Base-by-base conservation (phyloP, 768 basidiomycete genomes). In the Cyathus striatus region DNA sequence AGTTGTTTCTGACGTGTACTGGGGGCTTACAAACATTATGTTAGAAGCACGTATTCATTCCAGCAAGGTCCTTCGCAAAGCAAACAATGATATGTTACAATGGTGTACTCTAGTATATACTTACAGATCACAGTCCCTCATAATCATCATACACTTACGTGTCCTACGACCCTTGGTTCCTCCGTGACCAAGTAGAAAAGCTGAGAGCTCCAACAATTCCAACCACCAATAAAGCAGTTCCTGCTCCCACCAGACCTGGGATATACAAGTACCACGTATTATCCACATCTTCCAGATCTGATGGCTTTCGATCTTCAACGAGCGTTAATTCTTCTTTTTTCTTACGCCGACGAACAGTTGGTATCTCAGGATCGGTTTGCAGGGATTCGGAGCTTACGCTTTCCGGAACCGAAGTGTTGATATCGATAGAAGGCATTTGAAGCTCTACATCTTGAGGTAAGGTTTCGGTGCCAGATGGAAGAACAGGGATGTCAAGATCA, bases 221-320 rank as follows among this genome's bases (percentile, higher is more conserved):
- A 17, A 87, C 81, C 17, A 89, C 83, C 33, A 89, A 69, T 43
- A 90, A 56, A 34, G 88, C 88, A 17, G 87, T 89, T n/a, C 87
- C 88, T 20, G 87, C 88, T 6, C 88, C 88, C 5, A 90, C 80
- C 48, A 90, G 59, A 20, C 85, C 81, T 3, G 88, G 88, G 30
- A 90, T 65, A 46, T 87, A 86, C 38, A 90, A 52, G 52, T 87
- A 90, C 88, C 88, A 90, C 18, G 85, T 73, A 59, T 69, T 76
- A 43, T 88, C 85, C 27, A 83, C 68, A 25, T 82, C 80, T 17
- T 79, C 77, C 39, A 73, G 55, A 44, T 73, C 73, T 34, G 69
- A 59, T 20, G 35, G 13, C 25, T 65, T 69, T 26, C 69, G 64
- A 46, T 69, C 61, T 35, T 65, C 53, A 45, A 76, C 51, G 16